Evolutionary conservation across 306 rosid species (phyloP), one percentile per base, ranked within the genome.

Genomic region (Cucurbita pepo): DNA sequence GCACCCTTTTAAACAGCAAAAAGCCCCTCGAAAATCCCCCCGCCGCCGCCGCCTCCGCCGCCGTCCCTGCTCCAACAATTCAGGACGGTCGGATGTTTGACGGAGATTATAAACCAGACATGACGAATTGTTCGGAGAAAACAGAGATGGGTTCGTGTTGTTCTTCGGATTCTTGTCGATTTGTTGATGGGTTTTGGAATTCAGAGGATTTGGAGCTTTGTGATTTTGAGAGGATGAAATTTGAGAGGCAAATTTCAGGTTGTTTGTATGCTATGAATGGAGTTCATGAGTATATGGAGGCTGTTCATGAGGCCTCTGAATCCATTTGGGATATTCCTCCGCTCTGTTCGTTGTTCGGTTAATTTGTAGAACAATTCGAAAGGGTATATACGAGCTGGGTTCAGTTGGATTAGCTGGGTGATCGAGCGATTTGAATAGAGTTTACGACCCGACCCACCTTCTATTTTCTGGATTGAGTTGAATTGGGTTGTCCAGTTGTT

Each of bases 311-410:
- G 55, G 80, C 88, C 8, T 75, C 65, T 70, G 92, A 88, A 48
- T 62, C 88, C 25, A 82, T 90, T 1, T 90, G 96, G 94, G 98
- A 90, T 88, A 97, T 93, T 81, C 94, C 96, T 73, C 97, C 96
- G 3, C 38, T 87, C 10, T 88, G 96, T 74, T 82, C 94, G 52
- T 77, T 90, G 79, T 87, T 89, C 79, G 77, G 85, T 79, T 30
- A 30, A 30, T 30, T 30, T 30, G 34, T 30, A 30, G 2, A 30
- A 30, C 34, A 30, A 30, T 30, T 1, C 34, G 3, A 30, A 30
- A 30, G 34, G 34, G 34, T 30, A 3, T 30, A 30, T 3, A 30
- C 34, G 3, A 30, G 34, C 34, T 30, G 3, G 34, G 34, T 30
- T 30, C 0, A 4, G 3, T 30, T 30, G 34, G 34, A 3, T 30